phyloP scores from a whole-genome alignment of 306 rosid genomes.

The Cucurbita maxima region DNA sequence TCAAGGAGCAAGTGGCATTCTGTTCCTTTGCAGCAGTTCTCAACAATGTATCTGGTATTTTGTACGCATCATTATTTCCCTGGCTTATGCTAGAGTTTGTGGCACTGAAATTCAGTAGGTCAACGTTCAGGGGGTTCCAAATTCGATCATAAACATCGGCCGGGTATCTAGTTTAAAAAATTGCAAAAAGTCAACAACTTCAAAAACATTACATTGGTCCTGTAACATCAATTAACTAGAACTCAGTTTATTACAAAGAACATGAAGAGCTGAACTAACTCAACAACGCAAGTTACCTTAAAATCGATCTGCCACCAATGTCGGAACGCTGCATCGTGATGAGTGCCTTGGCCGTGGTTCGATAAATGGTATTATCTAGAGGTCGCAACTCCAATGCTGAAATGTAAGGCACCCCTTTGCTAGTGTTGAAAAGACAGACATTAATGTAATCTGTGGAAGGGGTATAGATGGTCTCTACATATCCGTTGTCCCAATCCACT shows the following conservation, averaged over 20 bases:
- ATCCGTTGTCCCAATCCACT: not conserved
- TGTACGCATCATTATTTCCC: not conserved
- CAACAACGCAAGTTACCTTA: constrained; percentile 3
- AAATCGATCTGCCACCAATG: not conserved
- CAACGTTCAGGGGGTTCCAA: constrained; percentile 5
- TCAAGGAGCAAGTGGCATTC: constrained; percentile 1
- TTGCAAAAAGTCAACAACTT: not conserved
- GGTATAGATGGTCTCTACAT: constrained; percentile 16
- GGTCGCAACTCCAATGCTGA: constrained; percentile 28
- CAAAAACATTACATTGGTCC: not conserved
- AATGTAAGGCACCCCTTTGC: constrained; percentile 28
- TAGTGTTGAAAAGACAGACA: constrained; percentile 29
- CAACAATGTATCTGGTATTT: constrained; percentile 9
- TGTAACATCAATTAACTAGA: not conserved
- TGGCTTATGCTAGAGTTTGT: constrained; percentile 7
- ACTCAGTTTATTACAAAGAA: not conserved
- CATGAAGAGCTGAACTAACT: not conserved
- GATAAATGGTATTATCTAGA: constrained; percentile 7
- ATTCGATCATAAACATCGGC: constrained; percentile 12
- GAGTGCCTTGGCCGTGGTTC: not conserved
- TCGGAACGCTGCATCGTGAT: constrained; percentile 7
- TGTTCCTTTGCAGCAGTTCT: constrained; percentile 4
- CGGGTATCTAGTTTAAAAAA: not conserved
- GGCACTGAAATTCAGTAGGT: not conserved
- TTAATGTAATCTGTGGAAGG: constrained; percentile 10